These are phyloP conservation scores for Termitomyces eurrhizus DNA, from an alignment of 768 basidiomycete genomes.

Conservation along the genomic window DNA sequence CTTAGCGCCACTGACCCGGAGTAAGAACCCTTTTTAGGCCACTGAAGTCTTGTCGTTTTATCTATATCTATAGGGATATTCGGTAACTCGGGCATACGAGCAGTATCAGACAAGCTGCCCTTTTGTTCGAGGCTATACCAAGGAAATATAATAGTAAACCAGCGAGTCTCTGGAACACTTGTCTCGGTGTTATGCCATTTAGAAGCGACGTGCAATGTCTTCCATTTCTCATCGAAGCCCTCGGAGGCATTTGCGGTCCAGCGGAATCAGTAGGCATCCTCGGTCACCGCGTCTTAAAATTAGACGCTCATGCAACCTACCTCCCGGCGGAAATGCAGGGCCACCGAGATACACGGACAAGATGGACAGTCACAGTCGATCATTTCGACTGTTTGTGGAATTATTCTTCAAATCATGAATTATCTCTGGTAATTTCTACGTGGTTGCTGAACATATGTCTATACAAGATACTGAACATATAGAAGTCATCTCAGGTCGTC, in stretches of 20 bases:
- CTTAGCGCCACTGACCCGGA: conserved; percentile 11
- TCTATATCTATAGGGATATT: background rate
- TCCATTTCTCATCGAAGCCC: conserved; percentile 11
- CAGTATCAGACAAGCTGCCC: background rate
- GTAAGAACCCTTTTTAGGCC: conserved; percentile 1
- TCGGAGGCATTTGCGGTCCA: conserved; percentile 9
- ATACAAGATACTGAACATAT: conserved; percentile 1
- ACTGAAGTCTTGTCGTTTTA: background rate
- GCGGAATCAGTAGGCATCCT: conserved; percentile 11
- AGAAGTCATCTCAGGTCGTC: conserved; percentile 4
- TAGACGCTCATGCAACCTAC: conserved; percentile 8
- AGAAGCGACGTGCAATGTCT: conserved; percentile 1
- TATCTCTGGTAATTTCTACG: background rate
- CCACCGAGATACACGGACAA: conserved; percentile 11
- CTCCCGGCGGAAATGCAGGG: conserved; percentile 7
- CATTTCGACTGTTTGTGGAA: background rate
- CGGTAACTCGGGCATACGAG: conserved; percentile 3
- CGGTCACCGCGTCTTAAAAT: conserved; percentile 12
- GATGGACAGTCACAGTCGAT: background rate
- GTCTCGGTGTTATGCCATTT: background rate
- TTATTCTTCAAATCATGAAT: background rate
- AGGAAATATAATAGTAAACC: background rate
- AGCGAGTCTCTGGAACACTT: background rate
- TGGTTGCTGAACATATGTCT: background rate
- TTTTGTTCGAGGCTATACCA: background rate